Base-by-base conservation (phyloP, 2,329 filamentous ascomycete genomes). In the Aphanoascus verrucosus region DNA sequence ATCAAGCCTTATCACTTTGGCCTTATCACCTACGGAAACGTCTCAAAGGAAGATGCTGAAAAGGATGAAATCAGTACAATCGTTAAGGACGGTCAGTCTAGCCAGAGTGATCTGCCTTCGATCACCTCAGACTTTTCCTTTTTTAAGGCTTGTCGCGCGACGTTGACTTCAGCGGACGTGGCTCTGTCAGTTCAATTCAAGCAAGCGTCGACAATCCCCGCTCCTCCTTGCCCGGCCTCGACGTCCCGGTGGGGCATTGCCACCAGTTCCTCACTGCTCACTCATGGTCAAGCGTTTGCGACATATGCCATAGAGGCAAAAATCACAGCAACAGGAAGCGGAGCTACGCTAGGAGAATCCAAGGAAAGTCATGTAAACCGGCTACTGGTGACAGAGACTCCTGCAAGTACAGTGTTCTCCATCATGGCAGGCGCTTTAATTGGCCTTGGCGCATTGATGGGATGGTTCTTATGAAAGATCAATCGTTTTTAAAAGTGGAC, bases 1-100 rank as follows among this genome's bases (percentile, higher is more conserved):
- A 76, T 94, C 73, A 94, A 94, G 73, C 81, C 82, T 5, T 89
- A 94, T 71, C 79, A 87, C 63, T 94, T 94, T 67, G 88, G 88
- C 38, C 75, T 94, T 35, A 78, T 94, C 61, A 82, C 77, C 17
- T 94, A 94, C 65, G 86, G 85, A 0, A 53, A 53, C 28, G 76
- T 75, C 9, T 75, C 74, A 35, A 70, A 76, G 1, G 78, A 49
- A 14, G 48, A 50, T 6, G 37, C 37, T 4, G 46, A 49, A 32
- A 42, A 54, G 14, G 43, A 47, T 20, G 34, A 28, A 20, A 40
- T 77, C 7, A 79, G 77, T n/a, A 74, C 77, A 12, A 67, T 74
- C 53, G 69, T 83, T 46, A 72, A 75, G 55, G 86, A 81, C 60
- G 85, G 86, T 34, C 89, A 77, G 68, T 78, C 80, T 0, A 79